Percentiles rank a stretch among this genome's conserved stretches.
Conservation (phyloP, 352 stramenopile species). For the Aphanomyces euteiches region DNA sequence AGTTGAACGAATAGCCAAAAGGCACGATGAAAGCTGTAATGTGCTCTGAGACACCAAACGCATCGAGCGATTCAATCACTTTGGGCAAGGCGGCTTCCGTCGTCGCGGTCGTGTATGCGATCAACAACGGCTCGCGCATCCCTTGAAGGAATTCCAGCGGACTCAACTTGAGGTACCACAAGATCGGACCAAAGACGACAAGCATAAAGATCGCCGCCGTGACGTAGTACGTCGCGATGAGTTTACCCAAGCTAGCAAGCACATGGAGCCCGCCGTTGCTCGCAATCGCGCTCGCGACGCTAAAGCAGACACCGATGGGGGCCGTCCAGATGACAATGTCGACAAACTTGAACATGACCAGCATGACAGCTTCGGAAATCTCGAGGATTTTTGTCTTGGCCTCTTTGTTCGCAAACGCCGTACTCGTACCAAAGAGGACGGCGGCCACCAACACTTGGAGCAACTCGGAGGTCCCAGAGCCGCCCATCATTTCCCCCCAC, state of each 20-base stretch:
- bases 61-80: constrained; percentile 52
- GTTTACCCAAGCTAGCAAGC: constrained; percentile 39
- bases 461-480: constrained; percentile 49
- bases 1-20: constrained; percentile 66
- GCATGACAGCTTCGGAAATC: constrained; percentile 44
- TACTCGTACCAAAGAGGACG: constrained; percentile 45
- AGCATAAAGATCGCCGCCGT: constrained; percentile 50
- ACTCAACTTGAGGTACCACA: constrained; percentile 49
- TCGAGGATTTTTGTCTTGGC: constrained; percentile 48
- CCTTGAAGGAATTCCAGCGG: constrained; percentile 41
- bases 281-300: constrained; percentile 48
- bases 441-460: constrained; percentile 53
- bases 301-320: constrained; percentile 55
- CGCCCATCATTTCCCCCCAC: constrained; percentile 69
- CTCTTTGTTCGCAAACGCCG: constrained; percentile 36
- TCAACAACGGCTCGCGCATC: constrained; percentile 54
- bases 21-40: constrained; percentile 55
- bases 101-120: constrained; percentile 55
- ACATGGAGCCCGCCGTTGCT: constrained; percentile 44
- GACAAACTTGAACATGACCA: constrained; percentile 69
- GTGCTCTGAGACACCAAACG: constrained; percentile 50
- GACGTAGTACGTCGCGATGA: constrained; percentile 48
- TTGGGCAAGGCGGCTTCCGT: constrained; percentile 53
- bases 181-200: constrained; percentile 45
- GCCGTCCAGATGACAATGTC: constrained; percentile 64